phyloP scores from a whole-genome alignment of 176 grass and related monocot species.

The Oryza meridionalis region DNA sequence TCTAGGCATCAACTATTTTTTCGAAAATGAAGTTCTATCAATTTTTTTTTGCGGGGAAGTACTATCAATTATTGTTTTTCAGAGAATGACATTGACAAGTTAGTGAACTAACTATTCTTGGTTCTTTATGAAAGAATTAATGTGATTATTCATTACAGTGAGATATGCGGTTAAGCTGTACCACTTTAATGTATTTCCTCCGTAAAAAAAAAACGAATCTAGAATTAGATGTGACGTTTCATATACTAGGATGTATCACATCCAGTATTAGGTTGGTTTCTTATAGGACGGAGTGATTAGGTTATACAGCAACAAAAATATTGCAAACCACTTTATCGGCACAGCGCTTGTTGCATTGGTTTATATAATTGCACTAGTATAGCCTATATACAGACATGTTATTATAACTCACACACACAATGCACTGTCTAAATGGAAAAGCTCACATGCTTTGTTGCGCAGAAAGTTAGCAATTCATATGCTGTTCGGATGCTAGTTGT shows the following conservation, averaged over 20 bases:
- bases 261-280: no score
- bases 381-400: neutral
- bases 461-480: slow-evolving; percentile 28
- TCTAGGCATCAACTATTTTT: slow-evolving; percentile 36
- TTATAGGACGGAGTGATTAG: no score
- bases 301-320: neutral
- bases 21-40: neutral
- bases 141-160: neutral
- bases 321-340: slow-evolving; percentile 16
- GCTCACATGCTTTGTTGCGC: slow-evolving; percentile 26
- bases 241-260: no score
- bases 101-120: slow-evolving; percentile 27
- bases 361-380: slow-evolving; percentile 17
- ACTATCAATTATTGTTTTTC: slow-evolving; percentile 29
- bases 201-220: no score
- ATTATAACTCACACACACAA: neutral
- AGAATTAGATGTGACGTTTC: no score
- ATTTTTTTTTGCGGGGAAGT: no score
- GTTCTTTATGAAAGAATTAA: neutral
- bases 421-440: slow-evolving; percentile 24
- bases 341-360: neutral
- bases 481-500: neutral
- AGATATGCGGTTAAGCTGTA: slow-evolving; percentile 14
- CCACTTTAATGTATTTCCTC: slow-evolving; percentile 7
- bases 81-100: slow-evolving; percentile 41